Evolutionary conservation across 305 asterid genomes (phyloP), one percentile per base, ranked within the genome.

Genomic region (Rubia tinctorum): DNA sequence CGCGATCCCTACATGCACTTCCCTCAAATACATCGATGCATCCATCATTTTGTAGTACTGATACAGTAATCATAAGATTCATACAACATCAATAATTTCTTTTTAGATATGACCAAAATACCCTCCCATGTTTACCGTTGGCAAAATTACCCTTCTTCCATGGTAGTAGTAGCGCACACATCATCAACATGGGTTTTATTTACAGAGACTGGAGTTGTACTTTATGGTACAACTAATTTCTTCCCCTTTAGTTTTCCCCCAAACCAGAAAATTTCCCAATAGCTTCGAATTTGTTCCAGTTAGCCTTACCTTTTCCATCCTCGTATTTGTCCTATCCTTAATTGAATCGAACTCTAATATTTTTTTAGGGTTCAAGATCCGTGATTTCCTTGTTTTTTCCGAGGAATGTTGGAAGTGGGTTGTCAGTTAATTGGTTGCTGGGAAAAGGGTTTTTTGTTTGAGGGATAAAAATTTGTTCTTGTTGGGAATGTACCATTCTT

Each of bases 401-500:
- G 55, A 12, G 39, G 23, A 71, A 56, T 37, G 27, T 44, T 56
- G 74, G 74, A n/a, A 58, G 55, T 71, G 66, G 74, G 66, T 71
- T 71, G 66, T 40, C 66, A 71, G 47, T 71, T 71, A 40, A 40
- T 39, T 71, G 56, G 23, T 58, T 71, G 7, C 6, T 66, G 53
- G 25, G 12, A 43, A 37, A 49, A 42, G 42, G 53, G 25, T 65
- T 20, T 43, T 22, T 5, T 71, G 69, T 59, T 66, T 53, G 60
- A 53, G 60, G 60, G 51, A 25, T 69, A 40, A 75, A 47, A 56
- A 43, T 68, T 71, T 25, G 69, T 53, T 53, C 60, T 53, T 53
- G 17, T 22, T 59, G 61, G 73, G 81, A 84, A 84, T 80, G 86
- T 68, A 85, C 40, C 69, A 43, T 77, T 83, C 84, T 77, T 71